Evolutionary conservation across 2,329 filamentous ascomycete species (phyloP), one percentile per base, ranked within the genome.

Genomic region (Scedosporium apiospermum): DNA sequence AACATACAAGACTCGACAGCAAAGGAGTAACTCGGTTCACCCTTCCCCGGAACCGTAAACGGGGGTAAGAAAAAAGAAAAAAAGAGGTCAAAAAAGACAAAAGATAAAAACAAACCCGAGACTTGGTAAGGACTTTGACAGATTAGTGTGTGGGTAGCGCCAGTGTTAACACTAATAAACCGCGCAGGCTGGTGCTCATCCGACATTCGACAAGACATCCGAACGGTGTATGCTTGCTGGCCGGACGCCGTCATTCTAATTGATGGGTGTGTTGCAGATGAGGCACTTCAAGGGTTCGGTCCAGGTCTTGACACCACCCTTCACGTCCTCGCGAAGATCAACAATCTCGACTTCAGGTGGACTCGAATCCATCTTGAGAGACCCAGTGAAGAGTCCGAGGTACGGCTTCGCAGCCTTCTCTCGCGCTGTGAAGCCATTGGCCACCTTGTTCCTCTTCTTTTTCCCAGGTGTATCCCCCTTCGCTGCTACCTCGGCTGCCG

Each of bases 241-340:
- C 53, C 23, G 16, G 23, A 6, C 53, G 16, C 12, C 53, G 9
- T 26, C 12, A 18, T 41, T 18, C 57, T 72, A 80, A 62, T 80
- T 76, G 63, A 84, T 79, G 53, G 72, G 71, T n/a, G 72, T 68
- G 23, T 72, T 72, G 68, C 83, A 86, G 49, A 82, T 68, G 42
- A 85, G 74, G 65, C 83, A 86, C 58, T 74, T 71, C 38, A 80
- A 69, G 3, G 76, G 75, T 68, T 85, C 81, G 10, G 75, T 78
- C 83, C 83, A 86, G 9, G 71, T 73, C 70, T 80, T 82, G 38
- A 78, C 77, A 2, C 81, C 81, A 9, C 77, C 80, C 2, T 69
- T 69, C 6, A 84, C 71, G 9, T 75, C 73, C 34, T 76, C 68
- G 57, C 83, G 76, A 57, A 84, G 70, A 66, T 85, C 83, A 27